Base-by-base conservation (phyloP, 2,329 filamentous ascomycete genomes). In the Colletotrichum trifolii region DNA sequence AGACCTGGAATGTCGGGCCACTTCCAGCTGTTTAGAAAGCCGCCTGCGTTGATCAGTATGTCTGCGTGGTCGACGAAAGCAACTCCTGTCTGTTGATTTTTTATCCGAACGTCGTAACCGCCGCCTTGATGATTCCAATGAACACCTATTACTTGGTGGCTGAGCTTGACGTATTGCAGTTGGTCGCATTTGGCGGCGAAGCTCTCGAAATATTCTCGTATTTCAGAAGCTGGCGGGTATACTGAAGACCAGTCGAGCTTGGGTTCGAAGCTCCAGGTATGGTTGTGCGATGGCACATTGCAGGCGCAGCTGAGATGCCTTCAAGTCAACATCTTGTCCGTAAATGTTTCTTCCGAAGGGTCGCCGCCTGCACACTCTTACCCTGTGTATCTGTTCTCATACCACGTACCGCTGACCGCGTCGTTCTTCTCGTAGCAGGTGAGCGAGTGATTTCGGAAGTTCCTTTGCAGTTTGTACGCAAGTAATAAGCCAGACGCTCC, bases 201-300 rank as follows among this genome's bases (percentile, higher is more conserved):
- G 8, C 70, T 69, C 50, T 79, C 74, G 34, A 89, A 79, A 64
- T 89, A 83, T 2, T 72, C 64, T 36, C 74, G 77, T 35, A 83
- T 82, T 68, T 83, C 80, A 43, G 71, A 72, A 1, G 77, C 76
- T 55, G 75, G 71, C 1, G 81, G 74, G 64, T 83, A 84, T 0
- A 79, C 75, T 4, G 75, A 75, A n/a, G 82, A 81, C 87, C 88
- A 90, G 48, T 82, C 79, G 8, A 81, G 82, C 70, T 89, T 89
- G 2, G 80, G 81, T 68, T 83, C 81, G 56, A 83, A 85, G 8
- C 77, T 79, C 74, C 76, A 84, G 1, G 79, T 82, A 73, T 85
- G 85, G 68, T 82, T 83, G 69, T 85, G 83, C 1, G 82, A 77
- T 2, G 82, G 83, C 0, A 85, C 78, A 59, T 87, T 83, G 67